These are phyloP conservation scores for Amanita subjunquillea DNA, from an alignment of 768 basidiomycete species.

Conservation along the genomic window DNA sequence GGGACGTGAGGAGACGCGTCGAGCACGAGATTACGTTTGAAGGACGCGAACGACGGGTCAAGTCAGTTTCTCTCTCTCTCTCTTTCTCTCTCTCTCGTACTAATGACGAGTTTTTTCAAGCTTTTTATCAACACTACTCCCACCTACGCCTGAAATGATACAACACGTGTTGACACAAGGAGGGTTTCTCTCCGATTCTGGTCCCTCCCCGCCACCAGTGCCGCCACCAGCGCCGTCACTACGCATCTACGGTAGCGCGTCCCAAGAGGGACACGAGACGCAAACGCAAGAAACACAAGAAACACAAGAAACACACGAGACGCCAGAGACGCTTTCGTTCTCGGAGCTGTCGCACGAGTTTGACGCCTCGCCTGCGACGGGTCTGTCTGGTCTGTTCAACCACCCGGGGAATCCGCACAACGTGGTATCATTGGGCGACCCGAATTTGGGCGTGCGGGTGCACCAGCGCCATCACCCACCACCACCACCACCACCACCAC, in stretches of 20 bases:
- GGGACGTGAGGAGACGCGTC: conserved; percentile 66
- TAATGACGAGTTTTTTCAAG: conserved; percentile 19
- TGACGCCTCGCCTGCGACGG: conserved; percentile 12
- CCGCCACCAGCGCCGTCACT: no score
- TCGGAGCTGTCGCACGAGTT: conserved; percentile 23
- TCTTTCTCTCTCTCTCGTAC: conserved; percentile 11
- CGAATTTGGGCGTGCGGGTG: no score
- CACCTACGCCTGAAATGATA: conserved; percentile 61
- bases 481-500: no score
- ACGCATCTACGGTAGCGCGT: not conserved
- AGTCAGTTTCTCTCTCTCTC: conserved; percentile 20
- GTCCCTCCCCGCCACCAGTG: not conserved
- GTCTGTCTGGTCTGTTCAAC: conserved; percentile 11
- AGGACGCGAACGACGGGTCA: conserved; percentile 45
- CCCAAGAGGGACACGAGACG: not conserved
- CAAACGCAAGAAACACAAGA: conserved; percentile 4
- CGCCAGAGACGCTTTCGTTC: conserved; percentile 9
- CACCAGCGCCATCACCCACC: no score
- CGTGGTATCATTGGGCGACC: not conserved
- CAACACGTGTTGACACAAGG: conserved; percentile 62
- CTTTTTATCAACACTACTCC: conserved; percentile 67
- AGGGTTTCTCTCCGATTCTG: conserved; percentile 23
- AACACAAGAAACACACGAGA: conserved; percentile 3
- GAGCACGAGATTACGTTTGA: conserved; percentile 63
- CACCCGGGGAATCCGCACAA: conserved; percentile 2